A percentile compares a stretch with the other conserved stretches of the same genome.
phyloP scores from a whole-genome alignment of 208 protist genomes.

The Trypanosoma vivax region DNA sequence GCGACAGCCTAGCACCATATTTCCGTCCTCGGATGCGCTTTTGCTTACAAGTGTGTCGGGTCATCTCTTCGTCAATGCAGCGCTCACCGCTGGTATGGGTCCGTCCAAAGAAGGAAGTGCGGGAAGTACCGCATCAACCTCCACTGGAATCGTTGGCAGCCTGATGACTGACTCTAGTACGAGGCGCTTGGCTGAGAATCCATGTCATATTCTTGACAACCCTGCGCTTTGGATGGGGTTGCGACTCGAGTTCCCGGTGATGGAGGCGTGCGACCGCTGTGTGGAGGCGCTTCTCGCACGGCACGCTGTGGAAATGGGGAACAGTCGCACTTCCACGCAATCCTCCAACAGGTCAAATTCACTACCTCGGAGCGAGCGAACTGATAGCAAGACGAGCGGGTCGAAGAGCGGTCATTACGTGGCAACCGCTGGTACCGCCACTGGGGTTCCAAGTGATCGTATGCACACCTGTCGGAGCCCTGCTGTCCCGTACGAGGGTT shows the following conservation, averaged over 20 bases:
- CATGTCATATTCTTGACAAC: slow-evolving; percentile 14
- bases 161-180: not conserved
- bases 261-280: slow-evolving; percentile 31
- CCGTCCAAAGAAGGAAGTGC: not conserved
- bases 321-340: not conserved
- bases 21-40: slow-evolving; percentile 13
- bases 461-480: slow-evolving; percentile 13
- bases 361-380: too few relatives aligned
- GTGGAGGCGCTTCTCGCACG: slow-evolving; percentile 42
- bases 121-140: not conserved
- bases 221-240: slow-evolving; percentile 48
- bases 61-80: slow-evolving; percentile 70
- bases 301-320: slow-evolving; percentile 30
- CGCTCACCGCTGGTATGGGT: slow-evolving; percentile 24
- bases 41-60: slow-evolving; percentile 37
- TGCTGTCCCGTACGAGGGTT: not conserved
- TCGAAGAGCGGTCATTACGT: not conserved
- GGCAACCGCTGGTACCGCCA: not conserved
- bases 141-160: not conserved
- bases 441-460: not conserved
- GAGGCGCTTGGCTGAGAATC: not conserved
- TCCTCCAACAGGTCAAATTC: not conserved
- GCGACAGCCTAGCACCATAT: slow-evolving; percentile 24
- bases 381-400: too few relatives aligned
- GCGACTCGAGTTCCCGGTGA: slow-evolving; percentile 33